Base-by-base conservation (phyloP, 805 yeast genomes). In the Yarrowia sp. region DNA sequence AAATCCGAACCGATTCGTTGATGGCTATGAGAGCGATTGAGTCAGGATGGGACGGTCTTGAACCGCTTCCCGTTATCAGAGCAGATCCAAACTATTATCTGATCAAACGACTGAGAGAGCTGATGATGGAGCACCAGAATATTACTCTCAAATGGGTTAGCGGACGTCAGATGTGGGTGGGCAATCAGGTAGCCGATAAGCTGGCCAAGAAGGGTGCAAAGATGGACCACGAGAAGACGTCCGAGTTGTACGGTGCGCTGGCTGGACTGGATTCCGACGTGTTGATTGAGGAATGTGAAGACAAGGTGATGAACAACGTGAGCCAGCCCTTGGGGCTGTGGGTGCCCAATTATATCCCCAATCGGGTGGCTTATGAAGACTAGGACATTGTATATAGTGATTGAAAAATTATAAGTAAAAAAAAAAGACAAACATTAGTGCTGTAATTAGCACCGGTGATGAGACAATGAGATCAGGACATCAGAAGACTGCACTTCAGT, bases 71-170 rank as follows among this genome's bases (percentile, higher is more conserved):
- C 10, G 1, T 11, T 11, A 35, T 59, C 19, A 11, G 35, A 5
- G 14, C 16, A 0, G 52, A 59, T n/a, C 41, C 41, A 0, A 45
- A 59, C 42, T 59, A 15, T 15, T 35, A 45, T 8, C 42, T 59
- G 35, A n/a, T 59, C 1, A 26, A 35, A 15, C 50, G 65, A 2
- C 42, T 59, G 2, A n/a, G 65, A 19, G 15, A 52, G 3, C 26
- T 59, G 35, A 14, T 59, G 35, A 35, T 32, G 19, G 52, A 45
- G n/a, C 35, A 59, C 35, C 65, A 59, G 15, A 19, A 59, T 16
- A 45, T 59, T 14, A n/a, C 46, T 3, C 32, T 59, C 3, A 26
- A 16, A 7, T 32, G 3, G 12, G 9, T 35, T 8, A 8, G 9
- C 2, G n/a, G 11, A 5, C 16, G 11, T 9, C n/a, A 12, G 4